Evolutionary conservation across 306 rosid species (phyloP), one percentile per base, ranked within the genome.

Genomic region (Datisca glomerata): DNA sequence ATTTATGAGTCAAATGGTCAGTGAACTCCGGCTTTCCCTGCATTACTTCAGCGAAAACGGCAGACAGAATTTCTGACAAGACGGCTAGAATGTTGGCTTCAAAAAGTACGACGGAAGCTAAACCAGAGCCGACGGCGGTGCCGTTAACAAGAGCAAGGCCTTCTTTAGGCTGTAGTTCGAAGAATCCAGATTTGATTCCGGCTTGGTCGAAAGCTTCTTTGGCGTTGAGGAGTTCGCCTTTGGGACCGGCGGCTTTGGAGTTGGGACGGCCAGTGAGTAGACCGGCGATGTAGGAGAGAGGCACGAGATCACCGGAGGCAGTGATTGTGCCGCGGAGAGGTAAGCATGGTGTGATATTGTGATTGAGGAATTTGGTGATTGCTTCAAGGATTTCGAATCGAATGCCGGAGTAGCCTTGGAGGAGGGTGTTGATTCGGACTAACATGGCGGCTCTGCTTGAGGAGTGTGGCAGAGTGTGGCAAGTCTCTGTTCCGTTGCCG

Each of bases 11-110:
- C 80, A 87, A n/a, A 55, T 87, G 87, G 18, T 87, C 96, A 0
- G 96, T 87, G 13, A 87, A 87, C 41, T 87, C 96, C 0, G 96
- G 94, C 55, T 87, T 82, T 10, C 96, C 94, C 28, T 76, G 85
- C 96, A 87, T 87, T 0, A 82, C 93, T 38, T 87, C 94, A 0
- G 87, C 80, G 6, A 86, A 86, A 18, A 82, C 44, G 0, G 94
- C 96, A 0, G 96, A 86, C 1, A 86, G 7, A 53, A 82, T 64
- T 29, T 86, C 96, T 0, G 96, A 55, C 42, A 86, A 35, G 5
- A 86, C 61, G 0, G 82, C 74, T 1, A 86, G 14, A 4, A 82
- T 41, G 32, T 86, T 86, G 1, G 96, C 72, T 37, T 86, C 96
- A 4, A 81, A 86, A 1, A 86, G 79, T 15, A 86, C 96, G 19